Evolutionary conservation across 163 green algal species (phyloP).

Genomic region (Botryococcus braunii): DNA sequence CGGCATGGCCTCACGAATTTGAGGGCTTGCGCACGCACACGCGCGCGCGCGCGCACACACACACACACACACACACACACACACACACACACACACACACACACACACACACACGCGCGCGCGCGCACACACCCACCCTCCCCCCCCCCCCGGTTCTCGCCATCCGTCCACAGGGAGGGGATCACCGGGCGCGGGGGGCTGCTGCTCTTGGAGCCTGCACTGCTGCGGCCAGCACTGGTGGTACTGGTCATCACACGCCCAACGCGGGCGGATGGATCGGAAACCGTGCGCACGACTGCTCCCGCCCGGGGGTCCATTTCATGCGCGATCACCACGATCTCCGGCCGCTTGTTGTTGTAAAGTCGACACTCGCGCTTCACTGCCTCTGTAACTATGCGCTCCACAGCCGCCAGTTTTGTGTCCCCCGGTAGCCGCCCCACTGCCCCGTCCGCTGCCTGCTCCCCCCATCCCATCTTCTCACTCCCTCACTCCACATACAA

Average conservation of each 20-base stretch:
- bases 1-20: no score
- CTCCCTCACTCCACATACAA: neutral
- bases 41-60: no score
- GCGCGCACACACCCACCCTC: neutral
- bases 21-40: no score
- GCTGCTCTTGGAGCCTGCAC: neutral
- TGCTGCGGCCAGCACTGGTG: neutral
- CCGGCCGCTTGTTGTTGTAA: conserved; percentile 49
- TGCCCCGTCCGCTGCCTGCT: conserved; percentile 35
- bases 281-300: neutral
- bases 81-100: no score
- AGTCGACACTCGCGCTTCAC: conserved; percentile 38
- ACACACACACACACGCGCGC: neutral
- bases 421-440: conserved; percentile 46
- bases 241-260: neutral
- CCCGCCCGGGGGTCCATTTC: conserved; percentile 53
- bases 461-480: neutral
- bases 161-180: no score
- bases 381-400: conserved; percentile 54
- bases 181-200: neutral
- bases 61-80: no score
- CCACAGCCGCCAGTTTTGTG: conserved; percentile 49
- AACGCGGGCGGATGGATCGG: neutral
- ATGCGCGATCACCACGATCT: conserved; percentile 79
- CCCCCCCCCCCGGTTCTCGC: no score